A percentile compares a stretch with the other conserved stretches of the same genome.
phyloP scores from a whole-genome alignment of 108 stramenopile genomes.

The Chaetoceros tenuissimus region DNA sequence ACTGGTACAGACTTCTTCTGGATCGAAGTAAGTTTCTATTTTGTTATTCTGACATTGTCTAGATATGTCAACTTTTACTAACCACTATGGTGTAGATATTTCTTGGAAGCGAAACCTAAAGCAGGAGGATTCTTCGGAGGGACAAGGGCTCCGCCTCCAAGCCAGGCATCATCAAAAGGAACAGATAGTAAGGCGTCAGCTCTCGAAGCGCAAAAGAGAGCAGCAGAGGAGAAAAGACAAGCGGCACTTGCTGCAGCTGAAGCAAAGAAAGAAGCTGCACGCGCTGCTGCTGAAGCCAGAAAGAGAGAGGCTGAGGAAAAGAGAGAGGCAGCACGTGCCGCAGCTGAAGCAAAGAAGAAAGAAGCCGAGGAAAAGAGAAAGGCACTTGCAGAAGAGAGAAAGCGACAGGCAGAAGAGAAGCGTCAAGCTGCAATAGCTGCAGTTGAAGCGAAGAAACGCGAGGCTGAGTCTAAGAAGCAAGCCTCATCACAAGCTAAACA shows the following conservation, averaged over 20 bases:
- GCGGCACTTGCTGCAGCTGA: neutral
- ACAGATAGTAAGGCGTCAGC: too few relatives aligned
- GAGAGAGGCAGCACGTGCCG: slow-evolving; percentile 5
- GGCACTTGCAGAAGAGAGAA: slow-evolving; percentile 13
- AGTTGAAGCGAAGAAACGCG: slow-evolving; percentile 2
- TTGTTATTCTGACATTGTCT: neutral
- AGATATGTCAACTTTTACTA: neutral
- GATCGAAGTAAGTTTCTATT: slow-evolving; percentile 13
- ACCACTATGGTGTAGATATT: slow-evolving; percentile 11
- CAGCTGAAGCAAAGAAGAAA: slow-evolving; percentile 11
- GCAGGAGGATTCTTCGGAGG: neutral
- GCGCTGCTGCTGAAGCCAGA: neutral
- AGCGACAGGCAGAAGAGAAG: slow-evolving; percentile 7
- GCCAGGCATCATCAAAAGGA: neutral
- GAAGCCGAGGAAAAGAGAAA: slow-evolving; percentile 10
- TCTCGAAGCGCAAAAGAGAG: slow-evolving; percentile 1
- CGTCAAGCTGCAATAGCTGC: slow-evolving; percentile 13
- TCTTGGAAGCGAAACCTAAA: slow-evolving; percentile 14
- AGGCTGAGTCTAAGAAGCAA: neutral
- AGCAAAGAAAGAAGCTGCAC: neutral
- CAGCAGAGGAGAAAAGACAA: slow-evolving; percentile 1
- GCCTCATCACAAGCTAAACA: slow-evolving; percentile 1
- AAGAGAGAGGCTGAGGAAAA: neutral
- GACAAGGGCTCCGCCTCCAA: neutral
- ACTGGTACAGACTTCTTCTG: slow-evolving; percentile 25